Base-by-base conservation (phyloP, 176 grass and related monocot species). In the Puccinellia tenuiflora region DNA sequence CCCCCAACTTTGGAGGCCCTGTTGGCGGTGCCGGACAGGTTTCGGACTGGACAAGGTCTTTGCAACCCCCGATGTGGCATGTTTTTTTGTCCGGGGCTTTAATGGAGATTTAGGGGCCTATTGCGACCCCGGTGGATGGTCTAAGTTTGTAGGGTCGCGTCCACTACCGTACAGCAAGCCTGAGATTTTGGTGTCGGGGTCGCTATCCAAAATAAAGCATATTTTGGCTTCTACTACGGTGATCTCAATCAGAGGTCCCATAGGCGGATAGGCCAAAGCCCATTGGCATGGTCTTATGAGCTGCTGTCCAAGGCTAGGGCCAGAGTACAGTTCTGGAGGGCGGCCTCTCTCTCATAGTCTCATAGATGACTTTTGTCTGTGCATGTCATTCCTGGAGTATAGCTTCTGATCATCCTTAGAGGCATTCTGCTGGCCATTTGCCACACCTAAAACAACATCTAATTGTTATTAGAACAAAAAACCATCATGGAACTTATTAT, bases 311-410 rank as follows among this genome's bases (percentile, higher is more conserved):
- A 16, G 9, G 22, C 12, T 77, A 77, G 0, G 13, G 7, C 33
- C 13, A 3, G 22, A 26, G 34, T 1, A 42, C 53, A 20, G 8
- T 39, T 26, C 76, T 39, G 1, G 9, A 39, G 54, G 75, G 15
- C 1, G n/a, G n/a, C n/a, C n/a, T n/a, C 35, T 7, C 35, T 76
- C 30, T 24, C 34, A 38, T 38, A 5, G 5, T n/a, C 5, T 5
- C 18, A 86, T 80, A 0, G 88, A 78, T 22, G 88, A 79, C 83
- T 50, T 86, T 89, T 48, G 83, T 88, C 62, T 90, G 88, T n/a
- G n/a, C 61, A 69, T 56, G 40, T 79, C 43, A 48, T 78, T 83
- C 33, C 73, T 83, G n/a, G 82, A 88, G 57, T 77, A 33, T 26
- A 88, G 75, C 76, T 59, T 81, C 48, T 83, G 79, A 38, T 88